Evolutionary conservation across 169 alveolate species (phyloP).

Genomic region (Neospora caninum): DNA sequence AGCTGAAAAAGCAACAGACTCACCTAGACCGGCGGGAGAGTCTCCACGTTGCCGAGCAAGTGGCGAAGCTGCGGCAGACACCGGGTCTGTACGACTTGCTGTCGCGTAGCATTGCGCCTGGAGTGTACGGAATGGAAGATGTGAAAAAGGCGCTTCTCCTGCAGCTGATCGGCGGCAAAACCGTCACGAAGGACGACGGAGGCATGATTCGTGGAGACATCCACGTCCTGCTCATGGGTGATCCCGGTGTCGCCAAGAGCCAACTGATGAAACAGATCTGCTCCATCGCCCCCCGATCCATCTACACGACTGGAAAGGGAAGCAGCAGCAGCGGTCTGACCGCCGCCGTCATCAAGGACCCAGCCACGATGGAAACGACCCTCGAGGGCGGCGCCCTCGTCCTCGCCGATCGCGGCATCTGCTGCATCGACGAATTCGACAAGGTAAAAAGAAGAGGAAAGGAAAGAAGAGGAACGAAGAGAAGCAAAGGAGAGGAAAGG

Average conservation of each 20-base stretch:
- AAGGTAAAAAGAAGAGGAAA: constrained; percentile 89
- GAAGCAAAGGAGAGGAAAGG: neutral
- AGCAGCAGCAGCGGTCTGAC: constrained; percentile 99
- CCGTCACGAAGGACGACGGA: constrained; percentile 90
- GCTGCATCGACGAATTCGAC: constrained; percentile 99
- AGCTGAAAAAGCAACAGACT: constrained; percentile 36
- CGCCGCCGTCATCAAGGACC: constrained; percentile 94
- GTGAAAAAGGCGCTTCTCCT: constrained; percentile 88
- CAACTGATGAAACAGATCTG: constrained; percentile 89
- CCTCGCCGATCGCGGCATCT: constrained; percentile 94
- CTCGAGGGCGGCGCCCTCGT: constrained; percentile 99
- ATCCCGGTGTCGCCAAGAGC: constrained; percentile 97
- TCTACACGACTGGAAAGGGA: constrained; percentile 98
- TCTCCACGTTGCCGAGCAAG: neutral
- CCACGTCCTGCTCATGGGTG: constrained; percentile 94
- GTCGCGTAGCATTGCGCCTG: constrained; percentile 96
- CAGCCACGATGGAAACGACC: constrained; percentile 91
- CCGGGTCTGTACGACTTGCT: constrained; percentile 76
- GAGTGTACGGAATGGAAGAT: constrained; percentile 96
- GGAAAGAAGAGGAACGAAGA: constrained; percentile 89
- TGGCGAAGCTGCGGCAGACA: constrained; percentile 26
- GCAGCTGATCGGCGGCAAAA: constrained; percentile 92
- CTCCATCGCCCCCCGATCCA: constrained; percentile 88
- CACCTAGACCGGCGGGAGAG: constrained; percentile 1
- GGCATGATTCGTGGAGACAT: constrained; percentile 96